Base-by-base conservation (phyloP, 2,329 filamentous ascomycete genomes). In the Aspergillus flavus region DNA sequence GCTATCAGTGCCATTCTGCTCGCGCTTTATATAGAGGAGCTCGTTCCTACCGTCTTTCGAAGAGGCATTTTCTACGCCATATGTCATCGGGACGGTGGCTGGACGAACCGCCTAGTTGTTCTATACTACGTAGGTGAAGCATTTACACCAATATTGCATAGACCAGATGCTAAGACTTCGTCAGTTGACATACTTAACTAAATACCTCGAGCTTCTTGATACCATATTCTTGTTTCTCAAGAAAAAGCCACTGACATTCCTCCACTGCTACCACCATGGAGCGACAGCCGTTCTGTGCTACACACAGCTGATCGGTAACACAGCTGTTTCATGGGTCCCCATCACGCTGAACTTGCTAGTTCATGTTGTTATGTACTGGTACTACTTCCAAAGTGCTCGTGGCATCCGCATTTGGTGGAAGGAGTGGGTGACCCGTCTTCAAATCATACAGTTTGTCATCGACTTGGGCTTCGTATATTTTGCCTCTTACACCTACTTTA, bases 281-380 rank as follows among this genome's bases (percentile, higher is more conserved):
- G 94, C 94, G 58, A 97, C 94, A 61, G 94, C 94, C 71, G 89
- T 97, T 68, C 91, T 97, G 72, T 97, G 94, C 91, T 97, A 96
- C 86, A 96, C 93, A 61, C 94, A 97, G 84, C 88, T 97, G 70
- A 89, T 97, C 74, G 94, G 94, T 70, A 88, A 91, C 74, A 97
- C 94, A 50, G 86, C 94, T 46, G 94, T 97, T 62, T 96, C 93
- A 63, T 97, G 94, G 94, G 92, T 96, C 61, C 89, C 90, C 67
- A 97, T 97, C 77, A 90, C 88, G 57, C 87, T 97, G 71, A 97
- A 97, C 86, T 82, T 97, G 76, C 88, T 87, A 66, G 94, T 97
- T 62, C 94, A 97, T 82, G 94, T 97, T 63, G 91, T 97, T 78
- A 97, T 97, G 94, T 97, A 97, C 89, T 97, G 93, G 94, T 97